Conservation (phyloP, 202 grass and related monocot genomes). For the Zoysia matrella region DNA sequence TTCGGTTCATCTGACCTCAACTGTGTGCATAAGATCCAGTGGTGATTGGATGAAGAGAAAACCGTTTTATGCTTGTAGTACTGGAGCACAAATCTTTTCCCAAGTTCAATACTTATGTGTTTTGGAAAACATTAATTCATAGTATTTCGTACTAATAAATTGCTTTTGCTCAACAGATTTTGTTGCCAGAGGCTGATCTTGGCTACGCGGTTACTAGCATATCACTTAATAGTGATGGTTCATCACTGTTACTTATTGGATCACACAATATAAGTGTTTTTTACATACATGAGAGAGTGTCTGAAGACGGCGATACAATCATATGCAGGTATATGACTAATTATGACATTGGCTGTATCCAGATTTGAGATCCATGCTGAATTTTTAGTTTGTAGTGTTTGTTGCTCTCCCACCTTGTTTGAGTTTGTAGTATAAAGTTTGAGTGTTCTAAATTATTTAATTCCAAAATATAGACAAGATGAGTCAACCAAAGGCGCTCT, state of each 20-base stretch:
- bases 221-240: conserved; percentile 75
- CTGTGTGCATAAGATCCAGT: background rate
- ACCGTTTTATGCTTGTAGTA: conserved; percentile 4
- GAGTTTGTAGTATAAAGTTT: conserved; percentile 1
- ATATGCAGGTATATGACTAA: conserved; percentile 69
- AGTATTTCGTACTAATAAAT: conserved; percentile 5
- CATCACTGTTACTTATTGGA: conserved; percentile 73
- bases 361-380: background rate
- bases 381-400: background rate
- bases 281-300: conserved; percentile 75
- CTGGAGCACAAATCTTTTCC: conserved; percentile 10
- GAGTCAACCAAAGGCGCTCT: background rate
- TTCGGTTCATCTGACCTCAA: conserved; percentile 10
- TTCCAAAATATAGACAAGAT: background rate
- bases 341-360: background rate
- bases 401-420: background rate
- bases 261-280: conserved; percentile 68
- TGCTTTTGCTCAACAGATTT: conserved; percentile 54
- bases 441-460: background rate
- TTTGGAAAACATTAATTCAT: conserved; percentile 26
- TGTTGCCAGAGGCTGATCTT: conserved; percentile 67
- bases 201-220: conserved; percentile 56
- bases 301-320: conserved; percentile 64
- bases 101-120: background rate
- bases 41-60: conserved; percentile 8